phyloP scores from a whole-genome alignment of 176 grass and related monocot species.

The Oryza brachyantha region DNA sequence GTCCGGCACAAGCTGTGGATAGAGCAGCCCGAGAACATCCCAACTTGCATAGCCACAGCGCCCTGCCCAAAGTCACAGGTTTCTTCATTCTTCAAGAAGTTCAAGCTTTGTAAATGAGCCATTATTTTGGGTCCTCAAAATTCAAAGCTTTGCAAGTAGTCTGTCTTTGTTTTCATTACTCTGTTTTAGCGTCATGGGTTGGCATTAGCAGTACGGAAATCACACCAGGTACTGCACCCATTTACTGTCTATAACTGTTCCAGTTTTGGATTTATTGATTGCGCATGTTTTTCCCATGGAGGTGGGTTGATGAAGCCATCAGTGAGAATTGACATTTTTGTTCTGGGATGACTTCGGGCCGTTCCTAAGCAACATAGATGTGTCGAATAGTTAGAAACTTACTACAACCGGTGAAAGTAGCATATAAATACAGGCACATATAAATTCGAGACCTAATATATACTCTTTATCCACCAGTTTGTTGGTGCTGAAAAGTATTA shows the following conservation, averaged over 20 bases:
- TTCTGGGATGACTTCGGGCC: neutral
- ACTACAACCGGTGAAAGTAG: neutral
- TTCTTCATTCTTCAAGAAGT: constrained; percentile 84
- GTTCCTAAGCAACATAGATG: neutral
- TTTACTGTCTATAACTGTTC: neutral
- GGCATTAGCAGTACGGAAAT: neutral
- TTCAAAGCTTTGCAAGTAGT: neutral
- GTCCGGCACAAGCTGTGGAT: constrained; percentile 82
- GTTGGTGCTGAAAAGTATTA: neutral
- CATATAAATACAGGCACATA: neutral
- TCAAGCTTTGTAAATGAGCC: constrained; percentile 83
- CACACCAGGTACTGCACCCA: neutral
- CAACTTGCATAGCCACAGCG: constrained; percentile 70
- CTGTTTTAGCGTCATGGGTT: neutral
- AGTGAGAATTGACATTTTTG: neutral
- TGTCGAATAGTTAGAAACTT: neutral
- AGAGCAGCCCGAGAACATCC: constrained; percentile 82
- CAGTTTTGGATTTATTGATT: neutral
- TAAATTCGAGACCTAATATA: neutral
- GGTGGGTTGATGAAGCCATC: neutral
- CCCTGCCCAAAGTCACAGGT: constrained; percentile 75
- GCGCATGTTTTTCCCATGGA: neutral
- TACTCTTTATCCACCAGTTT: neutral
- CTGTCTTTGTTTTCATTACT: neutral
- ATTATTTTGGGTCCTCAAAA: neutral